Base-by-base conservation (phyloP, 1,284 basidiomycete genomes). In the Trametes versicolor region DNA sequence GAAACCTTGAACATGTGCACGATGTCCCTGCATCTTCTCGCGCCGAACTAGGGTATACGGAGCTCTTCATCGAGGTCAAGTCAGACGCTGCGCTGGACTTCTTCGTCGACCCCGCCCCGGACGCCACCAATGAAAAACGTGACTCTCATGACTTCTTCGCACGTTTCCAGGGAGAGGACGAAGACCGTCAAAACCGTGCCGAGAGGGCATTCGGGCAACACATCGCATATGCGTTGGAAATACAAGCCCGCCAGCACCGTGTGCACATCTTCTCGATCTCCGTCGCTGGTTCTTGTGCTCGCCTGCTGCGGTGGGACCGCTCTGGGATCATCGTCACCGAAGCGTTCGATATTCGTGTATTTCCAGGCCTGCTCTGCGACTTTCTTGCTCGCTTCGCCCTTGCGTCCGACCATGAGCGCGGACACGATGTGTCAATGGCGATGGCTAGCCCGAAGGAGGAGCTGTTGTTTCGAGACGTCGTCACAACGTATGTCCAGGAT, bases 231-330 rank as follows among this genome's bases (percentile, higher is more conserved):
- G 58, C 41, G 13, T 36, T 45, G 6, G 63, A 69, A 27, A 45
- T 66, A 13, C 41, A 58, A 49, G 64, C 64, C 0, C 57, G 64
- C 4, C 67, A 69, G 41, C 61, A 58, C 23, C 67, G 67, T 29
- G 5, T 53, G 0, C 67, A 55, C 53, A 8, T 70, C 23, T 78
- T 77, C 59, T 67, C 74, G 1, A 54, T 76, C 21, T 69, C 70
- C 49, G 64, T 79, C 4, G 63, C 43, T 23, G 70, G 72, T 7
- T 60, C 62, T 0, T 58, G 49, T 49, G 73, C 71, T 4, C 71
- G 77, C 1, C 63, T 78, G 51, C 39, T 76, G 21, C 71, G 74
- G 9, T 75, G 75, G 70, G 77, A 78, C 55, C 73, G 73, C 17
- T 67, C 74, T 0, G 77, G 75, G 0, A 70, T 63, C 7, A 63